A percentile compares a stretch with the other conserved stretches of the same genome.
phyloP scores from a whole-genome alignment of 805 yeast species.

The Saccharomycopsis sp. region DNA sequence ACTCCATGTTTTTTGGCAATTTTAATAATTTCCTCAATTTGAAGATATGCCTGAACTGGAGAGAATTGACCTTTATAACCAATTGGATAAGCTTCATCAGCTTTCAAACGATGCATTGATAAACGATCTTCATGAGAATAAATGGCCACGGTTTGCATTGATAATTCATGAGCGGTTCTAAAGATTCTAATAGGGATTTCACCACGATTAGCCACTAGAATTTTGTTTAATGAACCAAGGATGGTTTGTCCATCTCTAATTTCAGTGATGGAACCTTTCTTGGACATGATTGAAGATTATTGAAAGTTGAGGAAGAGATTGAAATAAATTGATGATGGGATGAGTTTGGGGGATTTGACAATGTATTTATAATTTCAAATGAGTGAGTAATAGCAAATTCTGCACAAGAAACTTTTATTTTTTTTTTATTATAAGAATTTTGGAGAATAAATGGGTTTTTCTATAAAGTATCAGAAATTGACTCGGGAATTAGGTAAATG shows the following conservation, averaged over 20 bases:
- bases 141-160: constrained; percentile 95
- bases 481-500: too few relatives aligned
- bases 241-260: constrained; percentile 21
- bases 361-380: too few relatives aligned
- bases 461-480: too few relatives aligned
- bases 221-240: constrained; percentile 36
- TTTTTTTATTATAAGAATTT: too few relatives aligned
- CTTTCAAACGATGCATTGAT: constrained; percentile 90
- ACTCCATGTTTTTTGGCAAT: constrained; percentile 74
- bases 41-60: constrained; percentile 93
- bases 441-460: too few relatives aligned
- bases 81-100: constrained; percentile 87
- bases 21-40: constrained; percentile 85
- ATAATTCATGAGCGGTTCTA: constrained; percentile 94
- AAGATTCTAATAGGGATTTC: constrained; percentile 83
- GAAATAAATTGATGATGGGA: too few relatives aligned
- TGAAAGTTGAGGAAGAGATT: not conserved
- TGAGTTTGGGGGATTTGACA: too few relatives aligned
- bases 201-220: constrained; percentile 77
- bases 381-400: too few relatives aligned
- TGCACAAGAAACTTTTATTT: too few relatives aligned
- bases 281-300: constrained; percentile 8
- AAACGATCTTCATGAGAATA: constrained; percentile 93
- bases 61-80: constrained; percentile 84
- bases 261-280: constrained; percentile 8